phyloP scores from a whole-genome alignment of 495 filamentous ascomycete genomes.

The Penicillium paxilli region DNA sequence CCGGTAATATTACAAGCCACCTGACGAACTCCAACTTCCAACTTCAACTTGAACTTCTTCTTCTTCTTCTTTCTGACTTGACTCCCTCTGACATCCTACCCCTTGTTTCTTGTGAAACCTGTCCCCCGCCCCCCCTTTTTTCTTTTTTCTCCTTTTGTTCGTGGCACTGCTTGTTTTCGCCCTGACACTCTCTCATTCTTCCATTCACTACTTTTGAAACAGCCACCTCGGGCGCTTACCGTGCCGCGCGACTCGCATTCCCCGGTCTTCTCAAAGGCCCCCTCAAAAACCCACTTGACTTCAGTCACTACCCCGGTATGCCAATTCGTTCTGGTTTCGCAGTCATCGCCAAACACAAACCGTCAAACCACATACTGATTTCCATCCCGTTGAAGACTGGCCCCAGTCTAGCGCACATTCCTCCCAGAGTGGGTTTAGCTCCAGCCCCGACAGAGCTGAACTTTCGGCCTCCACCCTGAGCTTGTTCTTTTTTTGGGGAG shows the following conservation, averaged over 20 bases:
- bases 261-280: background rate
- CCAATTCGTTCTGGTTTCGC: background rate
- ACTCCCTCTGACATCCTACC: too few relatives aligned
- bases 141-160: background rate
- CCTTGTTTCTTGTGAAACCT: too few relatives aligned
- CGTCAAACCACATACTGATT: too few relatives aligned
- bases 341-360: too few relatives aligned
- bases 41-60: constrained; percentile 16
- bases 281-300: too few relatives aligned
- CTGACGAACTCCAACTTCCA: constrained; percentile 25
- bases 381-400: too few relatives aligned
- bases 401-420: too few relatives aligned
- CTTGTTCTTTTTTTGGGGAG: background rate
- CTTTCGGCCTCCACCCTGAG: constrained; percentile 2
- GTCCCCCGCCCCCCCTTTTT: constrained; percentile 12
- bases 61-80: constrained; percentile 11
- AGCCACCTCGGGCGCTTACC: constrained; percentile 16
- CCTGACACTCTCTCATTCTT: background rate
- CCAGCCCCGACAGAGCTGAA: constrained; percentile 1
- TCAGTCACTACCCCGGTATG: too few relatives aligned
- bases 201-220: background rate
- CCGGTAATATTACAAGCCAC: constrained; percentile 32
- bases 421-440: constrained; percentile 5
- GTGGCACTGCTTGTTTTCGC: constrained; percentile 5
- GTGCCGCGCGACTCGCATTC: constrained; percentile 22